Conservation (phyloP, 768 basidiomycete species). For the Austroboletus festivus region DNA sequence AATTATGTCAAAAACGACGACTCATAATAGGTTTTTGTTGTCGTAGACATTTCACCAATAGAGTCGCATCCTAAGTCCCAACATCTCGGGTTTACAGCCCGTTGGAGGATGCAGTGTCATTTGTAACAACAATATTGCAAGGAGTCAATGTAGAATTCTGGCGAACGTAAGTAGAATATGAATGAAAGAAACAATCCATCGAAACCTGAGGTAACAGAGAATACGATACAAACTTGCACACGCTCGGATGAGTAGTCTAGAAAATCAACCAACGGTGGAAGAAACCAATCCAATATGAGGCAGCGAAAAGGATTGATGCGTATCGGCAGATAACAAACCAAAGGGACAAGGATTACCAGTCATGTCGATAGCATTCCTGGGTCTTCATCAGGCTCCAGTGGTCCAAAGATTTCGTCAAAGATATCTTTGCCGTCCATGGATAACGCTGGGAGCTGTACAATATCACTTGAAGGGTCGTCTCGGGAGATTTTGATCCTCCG, state of each 20-base stretch:
- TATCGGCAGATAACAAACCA: background rate
- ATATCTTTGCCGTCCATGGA: conserved; percentile 73
- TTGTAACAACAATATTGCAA: conserved; percentile 9
- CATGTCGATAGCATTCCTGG: conserved; percentile 75
- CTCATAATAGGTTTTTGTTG: conserved; percentile 15
- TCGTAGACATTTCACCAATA: conserved; percentile 11
- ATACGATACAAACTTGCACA: conserved; percentile 11
- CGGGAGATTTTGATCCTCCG: conserved; percentile 60
- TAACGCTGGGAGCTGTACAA: conserved; percentile 59
- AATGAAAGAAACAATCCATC: background rate
- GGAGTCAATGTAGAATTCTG: conserved; percentile 4
- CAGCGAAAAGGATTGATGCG: background rate
- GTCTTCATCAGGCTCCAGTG: conserved; percentile 52
- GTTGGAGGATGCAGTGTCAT: background rate
- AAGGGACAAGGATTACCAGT: conserved; percentile 2
- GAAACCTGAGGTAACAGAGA: background rate
- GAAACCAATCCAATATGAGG: background rate
- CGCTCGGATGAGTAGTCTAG: conserved; percentile 3
- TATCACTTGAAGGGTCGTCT: conserved; percentile 48
- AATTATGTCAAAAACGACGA: conserved; percentile 55
- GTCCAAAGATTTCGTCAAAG: conserved; percentile 69
- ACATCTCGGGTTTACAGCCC: too few relatives aligned
- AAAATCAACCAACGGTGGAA: conserved; percentile 2
- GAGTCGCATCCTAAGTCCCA: conserved; percentile 4
- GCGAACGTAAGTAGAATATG: background rate